phyloP scores from a whole-genome alignment of 768 basidiomycete genomes.

The Dacryopinax primogenitus region DNA sequence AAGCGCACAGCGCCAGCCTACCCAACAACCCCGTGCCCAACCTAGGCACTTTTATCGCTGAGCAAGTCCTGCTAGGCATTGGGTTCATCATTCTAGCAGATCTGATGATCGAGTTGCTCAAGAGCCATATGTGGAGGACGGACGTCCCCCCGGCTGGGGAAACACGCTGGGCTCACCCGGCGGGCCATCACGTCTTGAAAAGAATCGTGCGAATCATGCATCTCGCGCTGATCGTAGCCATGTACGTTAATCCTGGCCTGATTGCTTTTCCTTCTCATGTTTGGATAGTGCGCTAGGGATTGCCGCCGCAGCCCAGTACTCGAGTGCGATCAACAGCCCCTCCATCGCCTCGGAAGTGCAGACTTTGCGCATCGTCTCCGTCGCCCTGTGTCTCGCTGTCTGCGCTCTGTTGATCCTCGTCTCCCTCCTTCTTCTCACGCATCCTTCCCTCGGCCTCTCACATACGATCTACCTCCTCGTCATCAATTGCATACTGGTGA shows the following conservation, averaged over 20 bases:
- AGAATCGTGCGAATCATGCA: background rate
- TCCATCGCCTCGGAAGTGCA: constrained; percentile 2
- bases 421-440: constrained; percentile 3
- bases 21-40: constrained; percentile 1
- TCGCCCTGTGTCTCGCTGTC: constrained; percentile 1
- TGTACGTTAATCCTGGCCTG: background rate
- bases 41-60: background rate
- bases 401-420: background rate
- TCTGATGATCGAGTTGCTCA: constrained; percentile 6
- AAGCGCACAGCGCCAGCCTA: background rate
- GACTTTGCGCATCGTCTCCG: background rate
- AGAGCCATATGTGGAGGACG: constrained; percentile 5
- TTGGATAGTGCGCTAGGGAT: background rate
- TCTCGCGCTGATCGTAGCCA: background rate
- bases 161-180: background rate
- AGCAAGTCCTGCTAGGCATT: constrained; percentile 4
- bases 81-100: background rate
- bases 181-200: background rate
- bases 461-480: background rate
- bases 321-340: background rate
- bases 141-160: background rate
- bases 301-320: constrained; percentile 1
- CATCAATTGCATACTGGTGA: background rate
- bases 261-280: background rate
- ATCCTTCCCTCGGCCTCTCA: background rate